phyloP scores from a whole-genome alignment of 495 filamentous ascomycete genomes.

The Xylaria scruposa region DNA sequence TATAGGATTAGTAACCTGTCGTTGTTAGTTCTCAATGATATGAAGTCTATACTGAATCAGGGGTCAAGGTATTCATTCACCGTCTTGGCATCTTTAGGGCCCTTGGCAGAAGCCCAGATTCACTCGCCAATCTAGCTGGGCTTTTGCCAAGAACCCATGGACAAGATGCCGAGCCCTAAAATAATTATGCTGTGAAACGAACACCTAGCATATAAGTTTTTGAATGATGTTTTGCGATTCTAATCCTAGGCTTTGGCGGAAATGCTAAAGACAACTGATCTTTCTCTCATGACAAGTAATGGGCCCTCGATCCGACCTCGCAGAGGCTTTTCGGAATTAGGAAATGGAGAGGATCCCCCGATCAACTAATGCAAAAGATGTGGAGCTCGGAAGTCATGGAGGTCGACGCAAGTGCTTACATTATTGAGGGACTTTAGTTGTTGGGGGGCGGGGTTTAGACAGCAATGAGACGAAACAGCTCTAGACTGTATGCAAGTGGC shows the following conservation, averaged over 20 bases:
- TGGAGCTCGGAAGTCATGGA: neutral
- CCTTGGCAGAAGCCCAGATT: too few relatives aligned
- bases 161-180: neutral
- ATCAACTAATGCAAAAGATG: neutral
- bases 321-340: neutral
- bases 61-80: too few relatives aligned
- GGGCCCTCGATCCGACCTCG: neutral
- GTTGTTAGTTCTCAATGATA: neutral
- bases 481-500: neutral
- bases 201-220: neutral
- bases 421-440: slow-evolving; percentile 1
- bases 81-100: too few relatives aligned
- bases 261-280: neutral
- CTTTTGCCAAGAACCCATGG: too few relatives aligned
- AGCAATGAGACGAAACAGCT: neutral
- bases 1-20: neutral
- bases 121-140: too few relatives aligned
- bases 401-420: neutral
- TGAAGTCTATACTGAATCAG: too few relatives aligned
- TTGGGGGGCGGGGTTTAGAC: slow-evolving; percentile 12
- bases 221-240: neutral
- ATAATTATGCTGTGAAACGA: neutral
- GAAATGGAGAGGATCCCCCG: neutral
- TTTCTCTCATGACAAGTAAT: neutral
- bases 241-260: neutral